Evolutionary conservation across 495 filamentous ascomycete species (phyloP).

Genomic region (Penicillium bialowiezense): DNA sequence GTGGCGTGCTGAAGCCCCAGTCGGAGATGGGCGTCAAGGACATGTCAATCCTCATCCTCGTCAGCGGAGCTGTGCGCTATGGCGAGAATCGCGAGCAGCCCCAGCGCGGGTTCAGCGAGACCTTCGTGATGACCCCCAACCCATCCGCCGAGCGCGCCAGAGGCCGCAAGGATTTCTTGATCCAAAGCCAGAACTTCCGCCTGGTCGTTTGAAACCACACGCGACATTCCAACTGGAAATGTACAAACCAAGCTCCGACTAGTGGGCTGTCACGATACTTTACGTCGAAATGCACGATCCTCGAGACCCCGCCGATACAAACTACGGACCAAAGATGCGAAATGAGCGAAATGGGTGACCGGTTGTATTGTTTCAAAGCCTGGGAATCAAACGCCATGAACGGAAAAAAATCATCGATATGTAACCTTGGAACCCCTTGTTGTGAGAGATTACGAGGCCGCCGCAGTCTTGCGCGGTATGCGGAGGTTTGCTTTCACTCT

Average conservation of each 20-base stretch:
- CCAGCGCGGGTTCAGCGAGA: constrained; percentile 69
- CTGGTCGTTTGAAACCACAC: constrained; percentile 44
- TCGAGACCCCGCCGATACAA: background rate
- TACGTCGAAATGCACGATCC: background rate
- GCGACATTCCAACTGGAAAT: background rate
- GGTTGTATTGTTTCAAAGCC: background rate
- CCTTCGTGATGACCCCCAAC: constrained; percentile 75
- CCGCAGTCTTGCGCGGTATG: constrained; percentile 29
- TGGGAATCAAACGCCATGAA: background rate
- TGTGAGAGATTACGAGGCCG: constrained; percentile 6
- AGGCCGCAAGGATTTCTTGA: constrained; percentile 57
- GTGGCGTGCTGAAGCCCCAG: constrained; percentile 32
- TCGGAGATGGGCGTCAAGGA: constrained; percentile 45
- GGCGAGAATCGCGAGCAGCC: constrained; percentile 52
- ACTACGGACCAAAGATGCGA: background rate
- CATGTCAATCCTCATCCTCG: constrained; percentile 66
- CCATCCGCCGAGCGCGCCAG: constrained; percentile 50
- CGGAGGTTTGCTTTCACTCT: constrained; percentile 78
- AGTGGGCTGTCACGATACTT: background rate
- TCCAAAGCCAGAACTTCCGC: constrained; percentile 73
- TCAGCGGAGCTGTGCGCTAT: constrained; percentile 65
- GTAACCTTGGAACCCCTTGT: background rate
- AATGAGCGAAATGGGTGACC: background rate
- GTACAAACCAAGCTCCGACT: background rate
- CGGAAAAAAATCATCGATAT: background rate